Percentiles rank a stretch among this genome's conserved stretches.
Evolutionary conservation across 768 basidiomycete species (phyloP).

Genomic region (Suillus cothurnatus): DNA sequence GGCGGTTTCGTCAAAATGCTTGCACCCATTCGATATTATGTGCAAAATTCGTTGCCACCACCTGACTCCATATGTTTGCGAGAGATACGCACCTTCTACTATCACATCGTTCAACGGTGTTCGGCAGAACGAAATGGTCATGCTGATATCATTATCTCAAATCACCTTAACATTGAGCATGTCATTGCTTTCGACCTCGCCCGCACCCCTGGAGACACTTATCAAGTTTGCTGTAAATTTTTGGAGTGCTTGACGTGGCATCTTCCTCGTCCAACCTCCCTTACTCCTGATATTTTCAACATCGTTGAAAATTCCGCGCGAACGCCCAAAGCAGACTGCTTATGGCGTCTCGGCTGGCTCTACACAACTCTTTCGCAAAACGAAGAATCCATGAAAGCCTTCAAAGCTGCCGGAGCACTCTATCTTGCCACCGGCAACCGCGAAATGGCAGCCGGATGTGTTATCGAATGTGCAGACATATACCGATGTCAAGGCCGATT

Average conservation of each 20-base stretch:
- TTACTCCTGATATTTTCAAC: neutral
- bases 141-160: neutral
- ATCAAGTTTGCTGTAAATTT: neutral
- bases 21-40: neutral
- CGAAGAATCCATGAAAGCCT: neutral
- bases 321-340: neutral
- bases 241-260: neutral
- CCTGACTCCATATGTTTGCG: neutral
- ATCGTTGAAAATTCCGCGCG: neutral
- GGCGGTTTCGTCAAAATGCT: neutral
- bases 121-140: neutral
- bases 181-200: neutral
- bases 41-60: neutral
- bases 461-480: neutral
- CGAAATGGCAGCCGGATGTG: neutral
- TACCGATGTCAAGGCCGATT: neutral
- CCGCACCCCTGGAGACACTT: neutral
- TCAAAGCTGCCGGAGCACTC: neutral
- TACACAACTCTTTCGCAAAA: neutral
- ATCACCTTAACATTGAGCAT: neutral
- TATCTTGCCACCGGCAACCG: neutral
- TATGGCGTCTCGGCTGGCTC: neutral
- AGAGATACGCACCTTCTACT: neutral
- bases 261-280: neutral
- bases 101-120: neutral